Evolutionary conservation across 164 flowering plant genomes (phyloP).

Genomic region (Chimonanthus salicifolius): DNA sequence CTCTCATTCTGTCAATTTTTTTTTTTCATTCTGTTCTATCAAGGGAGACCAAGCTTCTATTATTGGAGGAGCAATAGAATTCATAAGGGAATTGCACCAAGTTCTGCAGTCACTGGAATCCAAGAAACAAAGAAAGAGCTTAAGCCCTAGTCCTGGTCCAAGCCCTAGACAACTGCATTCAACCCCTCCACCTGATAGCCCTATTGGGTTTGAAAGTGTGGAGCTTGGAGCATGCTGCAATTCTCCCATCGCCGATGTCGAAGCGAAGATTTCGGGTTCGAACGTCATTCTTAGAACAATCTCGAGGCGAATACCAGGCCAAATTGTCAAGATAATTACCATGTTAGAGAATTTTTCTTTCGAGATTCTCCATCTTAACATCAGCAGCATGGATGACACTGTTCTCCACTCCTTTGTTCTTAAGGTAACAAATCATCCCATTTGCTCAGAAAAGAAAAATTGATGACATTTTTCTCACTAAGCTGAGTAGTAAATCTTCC

Average conservation of each 20-base stretch:
- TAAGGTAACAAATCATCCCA: constrained; percentile 43
- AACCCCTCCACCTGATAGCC: constrained; percentile 17
- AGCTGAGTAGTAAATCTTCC: no score
- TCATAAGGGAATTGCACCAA: constrained; percentile 92
- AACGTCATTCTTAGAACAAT: constrained; percentile 67
- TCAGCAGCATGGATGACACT: constrained; percentile 94
- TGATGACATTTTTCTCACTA: no score
- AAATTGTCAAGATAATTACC: constrained; percentile 53
- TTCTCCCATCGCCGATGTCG: constrained; percentile 76
- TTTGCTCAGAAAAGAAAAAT: no score
- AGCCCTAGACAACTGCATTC: constrained; percentile 45
- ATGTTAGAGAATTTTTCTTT: constrained; percentile 60
- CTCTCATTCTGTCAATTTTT: background rate
- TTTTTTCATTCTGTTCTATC: constrained; percentile 5
- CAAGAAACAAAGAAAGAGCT: constrained; percentile 65
- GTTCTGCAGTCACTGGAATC: constrained; percentile 71
- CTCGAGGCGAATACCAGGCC: constrained; percentile 57
- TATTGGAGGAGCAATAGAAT: constrained; percentile 85
- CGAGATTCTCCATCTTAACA: constrained; percentile 77
- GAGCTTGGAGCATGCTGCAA: constrained; percentile 77
- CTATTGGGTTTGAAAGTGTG: constrained; percentile 23
- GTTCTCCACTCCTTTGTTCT: constrained; percentile 75
- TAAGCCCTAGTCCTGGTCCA: constrained; percentile 68
- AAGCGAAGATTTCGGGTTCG: constrained; percentile 81
- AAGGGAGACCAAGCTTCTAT: constrained; percentile 98